phyloP scores from a whole-genome alignment of 2,329 filamentous ascomycete genomes.

The Aspergillus novoparasiticus region DNA sequence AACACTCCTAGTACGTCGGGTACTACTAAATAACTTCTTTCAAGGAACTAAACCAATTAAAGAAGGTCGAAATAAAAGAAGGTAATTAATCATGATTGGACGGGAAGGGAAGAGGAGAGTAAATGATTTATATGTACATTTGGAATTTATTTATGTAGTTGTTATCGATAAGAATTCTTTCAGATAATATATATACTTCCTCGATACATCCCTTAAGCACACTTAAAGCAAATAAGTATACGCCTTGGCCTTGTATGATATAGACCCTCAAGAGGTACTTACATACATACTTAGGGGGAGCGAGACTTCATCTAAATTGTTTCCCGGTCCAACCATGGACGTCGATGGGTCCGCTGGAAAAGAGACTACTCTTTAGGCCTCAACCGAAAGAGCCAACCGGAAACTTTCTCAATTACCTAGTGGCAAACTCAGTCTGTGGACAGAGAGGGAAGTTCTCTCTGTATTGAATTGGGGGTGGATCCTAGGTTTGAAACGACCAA shows the following conservation, averaged over 20 bases:
- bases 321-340: neutral
- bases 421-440: neutral
- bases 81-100: neutral
- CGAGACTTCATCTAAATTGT: neutral
- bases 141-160: neutral
- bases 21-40: neutral
- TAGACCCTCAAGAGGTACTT: neutral
- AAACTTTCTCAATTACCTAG: neutral
- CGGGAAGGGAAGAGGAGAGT: constrained; percentile 5
- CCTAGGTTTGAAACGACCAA: neutral
- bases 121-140: neutral
- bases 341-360: neutral
- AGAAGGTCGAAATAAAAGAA: neutral
- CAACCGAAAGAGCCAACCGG: neutral
- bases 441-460: neutral
- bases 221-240: neutral
- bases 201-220: neutral
- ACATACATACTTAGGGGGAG: neutral
- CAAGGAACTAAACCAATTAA: neutral
- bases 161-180: neutral
- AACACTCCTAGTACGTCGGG: neutral
- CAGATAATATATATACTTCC: neutral
- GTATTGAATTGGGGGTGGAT: neutral
- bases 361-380: neutral
- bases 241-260: neutral